These are phyloP conservation scores for Daldinia caldariorum DNA, from an alignment of 495 filamentous ascomycete genomes.

Conservation along the genomic window DNA sequence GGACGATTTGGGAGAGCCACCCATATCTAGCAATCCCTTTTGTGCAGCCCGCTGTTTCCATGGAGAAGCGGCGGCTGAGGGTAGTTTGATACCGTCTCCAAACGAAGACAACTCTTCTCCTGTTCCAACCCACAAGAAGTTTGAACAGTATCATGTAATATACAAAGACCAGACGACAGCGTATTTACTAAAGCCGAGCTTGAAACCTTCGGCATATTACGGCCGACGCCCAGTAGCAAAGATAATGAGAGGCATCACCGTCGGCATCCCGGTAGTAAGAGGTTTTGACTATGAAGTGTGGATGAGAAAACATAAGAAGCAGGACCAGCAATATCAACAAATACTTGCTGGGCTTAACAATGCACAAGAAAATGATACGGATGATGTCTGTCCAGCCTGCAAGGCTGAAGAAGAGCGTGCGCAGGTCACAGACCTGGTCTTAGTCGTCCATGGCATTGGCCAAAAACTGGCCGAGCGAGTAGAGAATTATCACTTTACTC, in stretches of 20 bases:
- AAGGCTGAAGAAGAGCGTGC: slow-evolving; percentile 69
- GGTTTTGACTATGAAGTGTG: slow-evolving; percentile 83
- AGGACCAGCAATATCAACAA: slow-evolving; percentile 46
- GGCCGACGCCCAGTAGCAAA: slow-evolving; percentile 79
- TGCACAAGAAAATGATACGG: slow-evolving; percentile 45
- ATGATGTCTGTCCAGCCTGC: slow-evolving; percentile 59
- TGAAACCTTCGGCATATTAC: slow-evolving; percentile 83
- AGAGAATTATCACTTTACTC: slow-evolving; percentile 96
- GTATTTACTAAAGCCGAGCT: slow-evolving; percentile 80
- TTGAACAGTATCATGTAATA: slow-evolving; percentile 78
- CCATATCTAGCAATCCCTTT: slow-evolving; percentile 62
- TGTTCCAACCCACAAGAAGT: slow-evolving; percentile 55
- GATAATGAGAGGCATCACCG: slow-evolving; percentile 81
- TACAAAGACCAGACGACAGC: slow-evolving; percentile 80
- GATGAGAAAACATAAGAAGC: slow-evolving; percentile 72
- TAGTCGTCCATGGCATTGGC: slow-evolving; percentile 95
- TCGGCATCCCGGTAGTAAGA: slow-evolving; percentile 86
- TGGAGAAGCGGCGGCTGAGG: slow-evolving; percentile 65
- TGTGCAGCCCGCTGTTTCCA: slow-evolving; percentile 64
- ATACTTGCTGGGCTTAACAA: slow-evolving; percentile 41
- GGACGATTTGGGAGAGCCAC: slow-evolving; percentile 53
- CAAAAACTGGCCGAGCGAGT: slow-evolving; percentile 96
- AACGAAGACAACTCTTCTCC: slow-evolving; percentile 50
- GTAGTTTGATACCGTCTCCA: slow-evolving; percentile 55
- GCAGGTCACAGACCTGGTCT: slow-evolving; percentile 83